Conservation (phyloP, 1,284 basidiomycete genomes). For the Apiotrichum gamsii region DNA sequence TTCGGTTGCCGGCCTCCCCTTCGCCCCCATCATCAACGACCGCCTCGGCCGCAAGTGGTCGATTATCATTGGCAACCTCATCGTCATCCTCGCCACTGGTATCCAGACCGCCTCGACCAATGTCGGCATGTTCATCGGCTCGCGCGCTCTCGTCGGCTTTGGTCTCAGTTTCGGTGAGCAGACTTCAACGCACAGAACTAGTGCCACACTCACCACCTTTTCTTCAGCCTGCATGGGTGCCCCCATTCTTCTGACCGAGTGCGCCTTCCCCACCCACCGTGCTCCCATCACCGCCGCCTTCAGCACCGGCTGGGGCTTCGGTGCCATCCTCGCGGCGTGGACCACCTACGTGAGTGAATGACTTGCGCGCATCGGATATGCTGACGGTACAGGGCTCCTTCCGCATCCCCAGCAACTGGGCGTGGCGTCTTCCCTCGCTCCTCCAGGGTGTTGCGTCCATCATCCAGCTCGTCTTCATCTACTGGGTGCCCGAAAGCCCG, state of each 20-base stretch:
- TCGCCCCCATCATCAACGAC: slow-evolving; percentile 32
- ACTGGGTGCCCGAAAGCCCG: slow-evolving; percentile 54
- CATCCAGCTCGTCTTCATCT: slow-evolving; percentile 3
- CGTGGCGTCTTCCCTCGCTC: slow-evolving; percentile 50
- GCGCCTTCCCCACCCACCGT: slow-evolving; percentile 69
- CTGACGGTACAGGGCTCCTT: slow-evolving; percentile 24
- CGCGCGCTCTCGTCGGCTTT: slow-evolving; percentile 61
- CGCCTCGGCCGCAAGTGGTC: slow-evolving; percentile 32
- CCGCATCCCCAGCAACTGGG: slow-evolving; percentile 26
- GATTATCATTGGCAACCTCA: slow-evolving; percentile 31
- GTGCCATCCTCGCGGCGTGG: slow-evolving; percentile 14
- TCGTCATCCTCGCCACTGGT: slow-evolving; percentile 59
- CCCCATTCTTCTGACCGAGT: slow-evolving; percentile 67
- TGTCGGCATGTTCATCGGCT: slow-evolving; percentile 56
- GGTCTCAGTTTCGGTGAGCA: slow-evolving; percentile 50
- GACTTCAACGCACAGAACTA: no score
- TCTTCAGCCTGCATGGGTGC: slow-evolving; percentile 52
- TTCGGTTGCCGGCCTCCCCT: slow-evolving; percentile 11
- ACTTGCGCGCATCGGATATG: no score
- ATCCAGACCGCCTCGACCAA: slow-evolving; percentile 52
- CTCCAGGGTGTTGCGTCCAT: slow-evolving; percentile 55
- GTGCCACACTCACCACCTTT: no score
- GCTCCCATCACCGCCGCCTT: slow-evolving; percentile 48
- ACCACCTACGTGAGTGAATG: no score
- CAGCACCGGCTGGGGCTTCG: slow-evolving; percentile 25